Conservation (phyloP, 2,329 filamentous ascomycete species). For the Colletotrichum simmondsii region DNA sequence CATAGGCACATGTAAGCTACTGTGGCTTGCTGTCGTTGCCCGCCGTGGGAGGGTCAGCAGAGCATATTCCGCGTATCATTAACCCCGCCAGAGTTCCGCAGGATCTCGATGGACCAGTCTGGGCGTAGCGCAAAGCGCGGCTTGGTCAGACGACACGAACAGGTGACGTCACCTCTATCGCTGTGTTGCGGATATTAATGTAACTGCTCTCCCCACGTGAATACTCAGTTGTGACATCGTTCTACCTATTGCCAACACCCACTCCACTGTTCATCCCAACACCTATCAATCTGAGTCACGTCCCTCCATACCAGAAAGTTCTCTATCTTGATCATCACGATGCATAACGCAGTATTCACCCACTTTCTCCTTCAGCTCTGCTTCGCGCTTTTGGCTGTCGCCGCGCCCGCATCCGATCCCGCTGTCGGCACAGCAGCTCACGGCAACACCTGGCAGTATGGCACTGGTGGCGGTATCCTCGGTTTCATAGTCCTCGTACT, state of each 20-base stretch:
- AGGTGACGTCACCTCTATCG: conserved; percentile 1
- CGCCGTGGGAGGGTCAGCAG: not conserved
- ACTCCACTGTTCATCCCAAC: too few species aligned
- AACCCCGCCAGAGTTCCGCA: not conserved
- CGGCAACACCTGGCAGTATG: conserved; percentile 65
- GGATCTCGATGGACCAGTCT: not conserved
- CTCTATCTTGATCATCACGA: not conserved
- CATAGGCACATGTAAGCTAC: not conserved
- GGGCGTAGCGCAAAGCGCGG: conserved; percentile 3
- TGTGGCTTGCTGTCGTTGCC: not conserved
- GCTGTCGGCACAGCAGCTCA: conserved; percentile 50
- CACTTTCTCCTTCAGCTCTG: conserved; percentile 62
- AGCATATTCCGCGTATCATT: not conserved
- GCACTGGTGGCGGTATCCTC: conserved; percentile 69
- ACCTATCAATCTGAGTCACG: not conserved
- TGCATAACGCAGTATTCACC: conserved; percentile 41
- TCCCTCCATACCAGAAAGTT: not conserved
- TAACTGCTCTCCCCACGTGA: not conserved
- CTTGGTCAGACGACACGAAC: not conserved
- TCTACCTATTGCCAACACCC: not conserved
- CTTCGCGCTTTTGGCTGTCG: conserved; percentile 59
- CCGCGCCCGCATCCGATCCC: conserved; percentile 60
- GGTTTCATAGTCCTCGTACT: conserved; percentile 71
- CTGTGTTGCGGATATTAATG: not conserved
- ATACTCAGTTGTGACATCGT: rapidly evolving